These are phyloP conservation scores for Exobasidium cylindrosporum DNA, from an alignment of 1,284 basidiomycete genomes.

Conservation along the genomic window DNA sequence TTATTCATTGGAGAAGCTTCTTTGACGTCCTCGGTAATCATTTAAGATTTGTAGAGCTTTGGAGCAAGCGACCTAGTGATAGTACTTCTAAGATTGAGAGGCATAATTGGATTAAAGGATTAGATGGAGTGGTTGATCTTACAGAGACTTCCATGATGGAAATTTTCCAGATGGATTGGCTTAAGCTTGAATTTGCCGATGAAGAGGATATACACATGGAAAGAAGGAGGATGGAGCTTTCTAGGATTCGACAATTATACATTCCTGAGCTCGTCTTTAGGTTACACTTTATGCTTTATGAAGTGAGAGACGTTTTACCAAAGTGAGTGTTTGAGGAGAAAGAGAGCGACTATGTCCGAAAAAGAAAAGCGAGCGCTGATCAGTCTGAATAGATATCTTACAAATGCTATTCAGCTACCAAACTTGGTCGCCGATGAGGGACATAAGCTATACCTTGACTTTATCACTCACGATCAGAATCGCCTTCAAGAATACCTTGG, in stretches of 20 bases:
- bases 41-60: conserved; percentile 38
- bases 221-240: conserved; percentile 67
- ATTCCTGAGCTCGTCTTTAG: conserved; percentile 86
- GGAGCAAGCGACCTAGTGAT: conserved; percentile 27
- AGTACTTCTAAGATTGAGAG: conserved; percentile 28
- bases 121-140: conserved; percentile 53
- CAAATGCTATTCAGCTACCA: conserved; percentile 70
- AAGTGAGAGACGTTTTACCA: conserved; percentile 67
- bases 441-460: conserved; percentile 82
- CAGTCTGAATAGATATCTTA: conserved; percentile 67
- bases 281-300: conserved; percentile 71
- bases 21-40: conserved; percentile 45
- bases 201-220: conserved; percentile 57
- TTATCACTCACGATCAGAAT: conserved; percentile 60
- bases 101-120: conserved; percentile 33
- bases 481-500: conserved; percentile 43
- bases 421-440: conserved; percentile 85
- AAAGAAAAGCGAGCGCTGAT: neutral
- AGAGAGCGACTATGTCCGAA: neutral
- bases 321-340: conserved; percentile 60
- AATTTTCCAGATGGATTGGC: conserved; percentile 58
- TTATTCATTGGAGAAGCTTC: conserved; percentile 46
- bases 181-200: conserved; percentile 12
- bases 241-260: conserved; percentile 79
- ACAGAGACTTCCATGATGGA: conserved; percentile 56